phyloP scores from a whole-genome alignment of 371 early-diverging fungal genomes.

The Syncephalis plumigaleata region DNA sequence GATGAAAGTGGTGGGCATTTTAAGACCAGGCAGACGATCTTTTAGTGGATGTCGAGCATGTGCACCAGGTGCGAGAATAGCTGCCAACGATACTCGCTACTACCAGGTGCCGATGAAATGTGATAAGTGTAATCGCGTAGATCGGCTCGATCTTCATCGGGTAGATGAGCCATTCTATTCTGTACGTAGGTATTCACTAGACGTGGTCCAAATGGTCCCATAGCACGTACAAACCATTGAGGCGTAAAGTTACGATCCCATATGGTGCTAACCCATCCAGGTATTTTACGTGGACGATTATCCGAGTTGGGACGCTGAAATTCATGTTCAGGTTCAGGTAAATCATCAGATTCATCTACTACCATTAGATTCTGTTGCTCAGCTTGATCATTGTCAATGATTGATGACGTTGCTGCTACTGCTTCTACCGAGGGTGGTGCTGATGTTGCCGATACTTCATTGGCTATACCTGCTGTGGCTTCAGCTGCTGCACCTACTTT shows the following conservation, averaged over 20 bases:
- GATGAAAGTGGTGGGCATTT: conserved; percentile 64
- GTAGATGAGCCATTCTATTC: conserved; percentile 44
- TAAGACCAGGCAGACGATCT: conserved; percentile 34
- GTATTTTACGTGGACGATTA: conserved; percentile 12
- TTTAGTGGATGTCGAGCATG: conserved; percentile 67
- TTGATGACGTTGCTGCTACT: too few species aligned
- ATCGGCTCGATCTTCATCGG: conserved; percentile 27
- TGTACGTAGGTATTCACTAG: conserved; percentile 49
- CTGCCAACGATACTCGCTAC: conserved; percentile 64
- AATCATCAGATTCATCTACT: background rate
- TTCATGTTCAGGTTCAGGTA: conserved; percentile 2
- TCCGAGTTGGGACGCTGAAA: background rate
- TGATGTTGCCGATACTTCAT: background rate
- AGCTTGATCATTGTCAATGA: background rate
- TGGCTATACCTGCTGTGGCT: background rate
- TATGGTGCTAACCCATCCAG: conserved; percentile 19
- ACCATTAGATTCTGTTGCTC: conserved; percentile 2
- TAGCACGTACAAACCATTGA: conserved; percentile 54
- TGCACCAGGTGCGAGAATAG: conserved; percentile 60
- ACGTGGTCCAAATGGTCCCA: conserved; percentile 63
- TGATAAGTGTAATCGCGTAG: conserved; percentile 39
- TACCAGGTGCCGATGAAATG: conserved; percentile 54
- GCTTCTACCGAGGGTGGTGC: too few species aligned
- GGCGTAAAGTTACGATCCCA: conserved; percentile 71
- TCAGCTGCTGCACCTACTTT: conserved; percentile 13